A percentile compares a stretch with the other conserved stretches of the same genome.
phyloP scores from a whole-genome alignment of 441 rosid genomes.

The Gossypium aridum region DNA sequence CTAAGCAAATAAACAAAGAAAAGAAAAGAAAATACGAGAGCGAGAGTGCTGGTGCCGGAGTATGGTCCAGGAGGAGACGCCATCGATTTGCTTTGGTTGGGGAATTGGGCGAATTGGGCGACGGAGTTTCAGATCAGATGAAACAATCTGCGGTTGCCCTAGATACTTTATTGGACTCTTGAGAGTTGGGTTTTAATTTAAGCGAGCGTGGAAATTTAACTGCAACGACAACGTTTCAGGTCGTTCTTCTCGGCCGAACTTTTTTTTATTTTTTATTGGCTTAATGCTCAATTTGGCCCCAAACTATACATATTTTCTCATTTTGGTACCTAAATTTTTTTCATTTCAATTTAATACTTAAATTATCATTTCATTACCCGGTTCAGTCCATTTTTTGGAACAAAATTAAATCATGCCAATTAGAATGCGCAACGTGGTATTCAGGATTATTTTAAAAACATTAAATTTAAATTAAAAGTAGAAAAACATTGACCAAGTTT shows the following conservation, averaged over 20 bases:
- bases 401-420: too few species aligned
- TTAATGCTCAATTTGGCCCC: too few species aligned
- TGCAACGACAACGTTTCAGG: neutral
- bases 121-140: neutral
- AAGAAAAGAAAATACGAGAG: neutral
- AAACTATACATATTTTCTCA: too few species aligned
- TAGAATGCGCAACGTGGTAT: too few species aligned
- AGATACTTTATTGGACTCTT: neutral
- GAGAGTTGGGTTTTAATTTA: neutral
- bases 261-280: too few species aligned
- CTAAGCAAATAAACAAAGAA: neutral
- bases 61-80: constrained; percentile 85
- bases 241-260: neutral
- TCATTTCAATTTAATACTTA: too few species aligned
- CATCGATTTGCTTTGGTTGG: constrained; percentile 26
- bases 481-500: too few species aligned
- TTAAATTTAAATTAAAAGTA: too few species aligned
- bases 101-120: neutral
- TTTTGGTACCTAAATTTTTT: too few species aligned
- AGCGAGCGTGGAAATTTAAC: neutral
- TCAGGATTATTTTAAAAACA: too few species aligned
- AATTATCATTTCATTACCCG: too few species aligned
- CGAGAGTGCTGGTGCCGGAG: constrained; percentile 83
- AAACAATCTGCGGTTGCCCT: neutral
- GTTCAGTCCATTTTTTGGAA: too few species aligned